Evolutionary conservation across 148 eudicot genomes (phyloP), one percentile per base, ranked within the genome.

Genomic region (Arbutus unedo): DNA sequence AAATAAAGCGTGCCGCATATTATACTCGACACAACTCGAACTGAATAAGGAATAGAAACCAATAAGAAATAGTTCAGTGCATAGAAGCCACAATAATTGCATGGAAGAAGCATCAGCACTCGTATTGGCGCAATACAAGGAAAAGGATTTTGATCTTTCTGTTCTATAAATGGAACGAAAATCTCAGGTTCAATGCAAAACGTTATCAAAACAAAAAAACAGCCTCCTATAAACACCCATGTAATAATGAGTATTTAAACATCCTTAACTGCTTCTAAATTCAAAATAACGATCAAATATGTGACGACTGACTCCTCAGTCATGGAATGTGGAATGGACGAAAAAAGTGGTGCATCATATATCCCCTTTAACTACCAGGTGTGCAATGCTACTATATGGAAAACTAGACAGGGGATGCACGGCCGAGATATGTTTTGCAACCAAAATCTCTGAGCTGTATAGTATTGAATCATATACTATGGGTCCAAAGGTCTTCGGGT

Each of bases 21-120:
- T 31, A 18, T 48, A 44, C 2, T 47, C 59, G 31, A 88, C 49
- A 4, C 55, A 67, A n/a, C 15, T 21, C 82, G 67, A 21, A n/a
- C 47, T 5, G 16, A 21, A 21, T 49, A 19, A 38, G 45, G 25
- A 41, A 38, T 1, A 81, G 25, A 8, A 53, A 31, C 38, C 38
- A 31, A 4, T 3, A 15, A 25, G 21, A 79, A 21, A 72, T 23
- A 25, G 23, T 9, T 31, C 9, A 14, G n/a, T 43, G 60, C 60
- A 75, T 75, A 23, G 66, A 77, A 77, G 64, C 45, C 16, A 77
- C 48, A 55, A 67, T 49, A 21, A 76, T 50, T 8, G 14, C 51
- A 62, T 19, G 48, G 13, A 48, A 44, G 54, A 51, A 51, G 15
- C 79, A 48, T 74, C 55, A 7, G 18, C 10, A 51, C 50, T 23